A percentile compares a stretch with the other conserved stretches of the same genome.
These are phyloP conservation scores for Lumnitzera littorea DNA, from an alignment of 345 rosid genomes.

Conservation along the genomic window DNA sequence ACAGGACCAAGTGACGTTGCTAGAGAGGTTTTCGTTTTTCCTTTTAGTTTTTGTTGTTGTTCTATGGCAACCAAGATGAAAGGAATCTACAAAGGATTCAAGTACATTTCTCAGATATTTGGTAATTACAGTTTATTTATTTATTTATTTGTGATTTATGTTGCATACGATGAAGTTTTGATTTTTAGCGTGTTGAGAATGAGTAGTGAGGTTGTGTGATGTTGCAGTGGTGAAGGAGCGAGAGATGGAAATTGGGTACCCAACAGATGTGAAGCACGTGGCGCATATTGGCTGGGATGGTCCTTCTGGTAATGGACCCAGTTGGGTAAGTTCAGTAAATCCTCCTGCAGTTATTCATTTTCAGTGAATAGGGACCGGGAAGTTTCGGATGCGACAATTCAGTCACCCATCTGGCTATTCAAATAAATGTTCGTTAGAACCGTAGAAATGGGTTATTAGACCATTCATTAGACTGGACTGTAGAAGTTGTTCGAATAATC, in stretches of 20 bases:
- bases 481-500: too few relatives aligned
- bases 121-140: conserved; percentile 23
- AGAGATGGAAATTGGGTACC: conserved; percentile 84
- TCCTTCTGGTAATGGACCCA: conserved; percentile 60
- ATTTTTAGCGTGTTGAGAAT: neutral
- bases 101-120: conserved; percentile 77
- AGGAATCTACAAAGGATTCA: conserved; percentile 83
- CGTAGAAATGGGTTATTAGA: too few relatives aligned
- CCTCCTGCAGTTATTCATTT: neutral
- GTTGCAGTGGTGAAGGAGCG: conserved; percentile 61
- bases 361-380: neutral
- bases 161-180: conserved; percentile 2
- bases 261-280: conserved; percentile 93
- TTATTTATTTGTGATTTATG: neutral
- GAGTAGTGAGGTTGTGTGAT: neutral
- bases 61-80: conserved; percentile 75
- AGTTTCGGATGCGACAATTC: too few relatives aligned
- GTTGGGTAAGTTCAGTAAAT: conserved; percentile 54
- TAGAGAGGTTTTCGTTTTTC: neutral
- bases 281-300: conserved; percentile 93
- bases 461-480: too few relatives aligned
- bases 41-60: conserved; percentile 6
- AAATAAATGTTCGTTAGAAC: too few relatives aligned
- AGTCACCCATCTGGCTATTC: too few relatives aligned
- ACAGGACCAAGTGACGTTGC: neutral